A percentile compares a stretch with the other conserved stretches of the same genome.
phyloP scores from a whole-genome alignment of 257 asterid species.

The Ilex aquifolium region DNA sequence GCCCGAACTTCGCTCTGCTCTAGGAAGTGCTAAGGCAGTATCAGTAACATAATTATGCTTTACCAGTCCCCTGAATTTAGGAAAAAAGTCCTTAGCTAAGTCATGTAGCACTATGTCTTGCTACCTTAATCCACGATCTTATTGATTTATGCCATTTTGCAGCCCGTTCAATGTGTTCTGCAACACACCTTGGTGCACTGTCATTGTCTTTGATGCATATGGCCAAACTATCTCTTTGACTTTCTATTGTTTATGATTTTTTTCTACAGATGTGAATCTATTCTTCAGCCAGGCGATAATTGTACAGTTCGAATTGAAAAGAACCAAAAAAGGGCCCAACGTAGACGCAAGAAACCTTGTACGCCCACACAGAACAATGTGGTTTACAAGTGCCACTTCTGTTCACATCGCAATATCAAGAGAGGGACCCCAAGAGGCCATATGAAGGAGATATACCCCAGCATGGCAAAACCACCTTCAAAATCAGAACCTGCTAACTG shows the following conservation, averaged over 20 bases:
- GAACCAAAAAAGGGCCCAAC: constrained; percentile 27
- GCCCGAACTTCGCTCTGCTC: too few relatives aligned
- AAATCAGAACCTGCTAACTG: constrained; percentile 15
- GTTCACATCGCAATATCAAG: constrained; percentile 53
- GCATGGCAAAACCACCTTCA: constrained; percentile 26
- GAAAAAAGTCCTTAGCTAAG: too few relatives aligned
- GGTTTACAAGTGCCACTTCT: constrained; percentile 59
- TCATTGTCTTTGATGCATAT: too few relatives aligned
- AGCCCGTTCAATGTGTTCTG: too few relatives aligned
- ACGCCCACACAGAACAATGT: constrained; percentile 37
- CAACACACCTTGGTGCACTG: too few relatives aligned
- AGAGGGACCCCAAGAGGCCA: constrained; percentile 68
- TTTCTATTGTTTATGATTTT: background rate
- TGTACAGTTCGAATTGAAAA: constrained; percentile 55
- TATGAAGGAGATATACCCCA: constrained; percentile 44
- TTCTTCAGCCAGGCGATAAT: constrained; percentile 63
- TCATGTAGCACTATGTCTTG: too few relatives aligned
- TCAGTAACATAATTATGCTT: too few relatives aligned
- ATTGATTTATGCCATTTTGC: too few relatives aligned
- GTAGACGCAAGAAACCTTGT: constrained; percentile 29
- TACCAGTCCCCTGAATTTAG: too few relatives aligned
- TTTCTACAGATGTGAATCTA: constrained; percentile 58
- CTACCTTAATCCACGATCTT: too few relatives aligned
- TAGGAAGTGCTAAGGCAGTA: too few relatives aligned
- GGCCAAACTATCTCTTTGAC: background rate